These are phyloP conservation scores for Sporothrix dimorphospora DNA, from an alignment of 2,329 filamentous ascomycete genomes.

Conservation along the genomic window DNA sequence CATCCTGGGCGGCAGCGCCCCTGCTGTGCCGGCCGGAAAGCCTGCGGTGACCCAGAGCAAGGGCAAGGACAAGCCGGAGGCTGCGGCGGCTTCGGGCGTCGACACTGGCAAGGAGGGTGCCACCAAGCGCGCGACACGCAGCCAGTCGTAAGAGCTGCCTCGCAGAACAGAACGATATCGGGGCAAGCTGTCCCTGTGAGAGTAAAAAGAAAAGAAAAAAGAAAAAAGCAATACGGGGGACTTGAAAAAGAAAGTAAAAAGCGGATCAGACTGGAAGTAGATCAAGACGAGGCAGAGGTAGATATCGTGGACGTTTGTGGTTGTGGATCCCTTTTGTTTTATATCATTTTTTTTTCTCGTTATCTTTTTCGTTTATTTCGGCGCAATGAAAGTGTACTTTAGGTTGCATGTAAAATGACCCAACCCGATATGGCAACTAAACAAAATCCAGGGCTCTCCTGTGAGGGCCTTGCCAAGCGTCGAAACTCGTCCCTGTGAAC, in stretches of 20 bases:
- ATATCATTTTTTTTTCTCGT: background rate
- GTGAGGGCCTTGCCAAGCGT: constrained; percentile 1
- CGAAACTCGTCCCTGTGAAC: constrained; percentile 7
- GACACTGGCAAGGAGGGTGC: constrained; percentile 71
- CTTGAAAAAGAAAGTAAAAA: background rate
- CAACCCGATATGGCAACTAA: constrained; percentile 6
- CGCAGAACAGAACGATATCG: background rate
- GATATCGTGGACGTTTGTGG: background rate
- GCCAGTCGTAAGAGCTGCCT: constrained; percentile 48
- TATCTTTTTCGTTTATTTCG: background rate
- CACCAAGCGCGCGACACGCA: constrained; percentile 63
- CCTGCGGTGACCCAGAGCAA: constrained; percentile 62
- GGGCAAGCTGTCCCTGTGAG: background rate
- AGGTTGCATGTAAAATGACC: background rate
- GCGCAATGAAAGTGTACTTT: constrained; percentile 28
- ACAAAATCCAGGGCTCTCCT: background rate
- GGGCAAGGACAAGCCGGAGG: constrained; percentile 69
- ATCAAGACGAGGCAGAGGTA: background rate
- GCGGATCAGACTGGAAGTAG: constrained; percentile 12
- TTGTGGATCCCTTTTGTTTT: constrained; percentile 16
- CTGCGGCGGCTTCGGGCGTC: constrained; percentile 62
- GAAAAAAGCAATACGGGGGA: background rate
- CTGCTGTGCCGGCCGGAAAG: constrained; percentile 74
- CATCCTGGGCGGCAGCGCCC: constrained; percentile 59
- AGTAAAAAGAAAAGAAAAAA: background rate